Base-by-base conservation (phyloP, 2,329 filamentous ascomycete species). In the Hortaea werneckii region DNA sequence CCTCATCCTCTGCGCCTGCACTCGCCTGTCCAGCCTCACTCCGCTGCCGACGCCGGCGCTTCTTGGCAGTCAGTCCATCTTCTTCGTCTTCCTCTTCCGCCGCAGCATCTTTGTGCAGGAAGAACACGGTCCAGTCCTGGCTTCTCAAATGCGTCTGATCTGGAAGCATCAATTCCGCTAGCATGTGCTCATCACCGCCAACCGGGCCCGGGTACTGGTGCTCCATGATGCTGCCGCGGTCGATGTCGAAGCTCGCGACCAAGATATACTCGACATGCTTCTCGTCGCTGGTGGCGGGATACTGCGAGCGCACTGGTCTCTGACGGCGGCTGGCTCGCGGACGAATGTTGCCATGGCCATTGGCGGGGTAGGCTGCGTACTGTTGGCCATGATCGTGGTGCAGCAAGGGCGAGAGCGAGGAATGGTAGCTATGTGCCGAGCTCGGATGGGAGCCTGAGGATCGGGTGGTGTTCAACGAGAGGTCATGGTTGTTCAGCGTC, bases 91-190 rank as follows among this genome's bases (percentile, higher is more conserved):
- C 32, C 49, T 94, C 89, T 47, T 90, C 85, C 49, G 83, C 80
- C 49, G 80, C 89, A 3, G 83, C 86, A 64, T 98, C 92, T 65
- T 96, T 96, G 70, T 98, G 92, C 46, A 98, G 66, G 64, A 98
- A 98, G 71, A 98, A 98, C 45, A 96, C 95, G 37, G 92, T 98
- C 92, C 92, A 98, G 65, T 98, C 92, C 67, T 96, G 89, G 60
- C 85, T 90, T 35, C 92, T 80, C 50, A 92, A 81, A 68, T 98
- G 92, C 20, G 90, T 88, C 67, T 96, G 90, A 66, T 98, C 92
- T 0, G 92, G 92, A 64, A 98, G 72, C 92, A 98, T 98, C 60
- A 98, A 78, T 71, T 98, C 92, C 5, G 92, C 92, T 61, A 98
- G 70, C 89, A 96, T 96, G 60, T 94, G 85, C 70, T 98, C 92